Conservation (phyloP, 2,329 filamentous ascomycete species). For the Diaporthe amygdali region DNA sequence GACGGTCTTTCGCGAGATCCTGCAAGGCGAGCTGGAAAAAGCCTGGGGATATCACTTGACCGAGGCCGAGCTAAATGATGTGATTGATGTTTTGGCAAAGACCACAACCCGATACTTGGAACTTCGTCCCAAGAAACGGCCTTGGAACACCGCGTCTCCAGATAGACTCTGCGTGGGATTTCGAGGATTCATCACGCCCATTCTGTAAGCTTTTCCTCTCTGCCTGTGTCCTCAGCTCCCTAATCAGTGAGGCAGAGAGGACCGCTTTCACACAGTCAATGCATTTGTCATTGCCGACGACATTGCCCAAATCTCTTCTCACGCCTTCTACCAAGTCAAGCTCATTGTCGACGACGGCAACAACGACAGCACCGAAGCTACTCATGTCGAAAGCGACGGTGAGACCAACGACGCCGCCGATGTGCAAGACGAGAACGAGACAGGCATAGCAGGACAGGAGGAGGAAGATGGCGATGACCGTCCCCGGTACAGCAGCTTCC, state of each 20-base stretch:
- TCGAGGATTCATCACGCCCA: background rate
- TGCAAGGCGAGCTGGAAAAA: background rate
- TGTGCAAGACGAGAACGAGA: background rate
- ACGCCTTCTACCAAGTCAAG: background rate
- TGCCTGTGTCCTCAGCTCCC: background rate
- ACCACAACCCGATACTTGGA: too few relatives aligned
- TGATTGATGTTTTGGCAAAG: background rate
- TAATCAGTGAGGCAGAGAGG: background rate
- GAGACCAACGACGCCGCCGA: background rate
- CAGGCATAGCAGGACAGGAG: too few relatives aligned
- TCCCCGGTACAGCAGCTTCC: too few relatives aligned
- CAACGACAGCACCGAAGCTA: background rate
- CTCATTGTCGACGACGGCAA: background rate
- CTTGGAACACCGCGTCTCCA: background rate
- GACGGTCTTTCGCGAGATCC: background rate
- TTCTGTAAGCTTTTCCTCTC: background rate
- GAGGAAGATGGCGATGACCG: background rate
- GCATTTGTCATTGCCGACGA: background rate
- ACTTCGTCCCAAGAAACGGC: background rate
- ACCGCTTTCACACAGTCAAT: background rate
- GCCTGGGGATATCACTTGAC: background rate
- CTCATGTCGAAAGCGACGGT: background rate
- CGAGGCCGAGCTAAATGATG: background rate
- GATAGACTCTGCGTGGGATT: background rate
- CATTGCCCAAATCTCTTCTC: background rate